These are phyloP conservation scores for Pulveroboletus frians DNA, from an alignment of 768 basidiomycete genomes.

Conservation along the genomic window DNA sequence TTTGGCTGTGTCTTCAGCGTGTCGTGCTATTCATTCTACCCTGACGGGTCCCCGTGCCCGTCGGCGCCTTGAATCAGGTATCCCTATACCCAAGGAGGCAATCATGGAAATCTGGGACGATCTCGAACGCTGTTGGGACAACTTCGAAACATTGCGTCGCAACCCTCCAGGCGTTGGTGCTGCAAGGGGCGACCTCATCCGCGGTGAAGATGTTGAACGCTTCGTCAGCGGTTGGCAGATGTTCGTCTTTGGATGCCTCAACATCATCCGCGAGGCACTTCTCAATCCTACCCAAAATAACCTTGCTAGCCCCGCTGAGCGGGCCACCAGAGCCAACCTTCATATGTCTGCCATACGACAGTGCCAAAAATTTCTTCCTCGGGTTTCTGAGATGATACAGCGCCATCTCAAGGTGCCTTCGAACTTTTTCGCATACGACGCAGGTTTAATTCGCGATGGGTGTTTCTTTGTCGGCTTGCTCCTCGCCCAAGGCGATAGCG, in stretches of 20 bases:
- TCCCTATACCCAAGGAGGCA: conserved; percentile 52
- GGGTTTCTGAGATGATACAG: conserved; percentile 47
- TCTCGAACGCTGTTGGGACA: conserved; percentile 78
- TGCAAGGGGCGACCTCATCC: conserved; percentile 31
- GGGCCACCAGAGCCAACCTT: conserved; percentile 44
- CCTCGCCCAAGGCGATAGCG: conserved; percentile 52
- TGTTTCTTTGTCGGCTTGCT: conserved; percentile 83
- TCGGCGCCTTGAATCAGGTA: conserved; percentile 47
- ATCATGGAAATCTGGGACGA: conserved; percentile 82
- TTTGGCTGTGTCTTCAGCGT: conserved; percentile 69
- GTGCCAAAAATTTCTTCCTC: conserved; percentile 48
- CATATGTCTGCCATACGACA: conserved; percentile 42
- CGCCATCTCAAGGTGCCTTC: conserved; percentile 39
- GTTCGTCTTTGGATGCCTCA: conserved; percentile 89
- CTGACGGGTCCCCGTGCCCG: conserved; percentile 76
- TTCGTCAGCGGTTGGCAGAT: conserved; percentile 89
- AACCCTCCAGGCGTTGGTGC: conserved; percentile 39
- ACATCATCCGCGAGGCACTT: conserved; percentile 80
- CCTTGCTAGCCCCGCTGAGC: conserved; percentile 41
- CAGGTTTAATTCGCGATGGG: conserved; percentile 81
- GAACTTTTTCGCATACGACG: conserved; percentile 77
- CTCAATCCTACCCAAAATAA: conserved; percentile 38
- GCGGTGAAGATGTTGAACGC: conserved; percentile 51
- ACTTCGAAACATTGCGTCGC: conserved; percentile 63
- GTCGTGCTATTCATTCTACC: conserved; percentile 70